Evolutionary conservation across 352 stramenopile species (phyloP).

Genomic region (Globisporangium paroecandrum): DNA sequence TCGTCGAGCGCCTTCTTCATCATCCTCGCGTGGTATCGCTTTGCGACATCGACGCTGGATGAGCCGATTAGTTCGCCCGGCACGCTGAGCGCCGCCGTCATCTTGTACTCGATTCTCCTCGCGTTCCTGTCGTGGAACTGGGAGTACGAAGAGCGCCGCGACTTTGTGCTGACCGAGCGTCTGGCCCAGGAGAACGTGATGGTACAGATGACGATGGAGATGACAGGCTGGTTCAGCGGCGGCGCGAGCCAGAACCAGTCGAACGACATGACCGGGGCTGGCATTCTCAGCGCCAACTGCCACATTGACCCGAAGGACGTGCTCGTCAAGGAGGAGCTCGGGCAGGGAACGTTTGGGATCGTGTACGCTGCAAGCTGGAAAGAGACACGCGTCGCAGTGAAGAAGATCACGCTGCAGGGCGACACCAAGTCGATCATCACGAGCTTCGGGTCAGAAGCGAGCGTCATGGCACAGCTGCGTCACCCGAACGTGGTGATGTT

Average conservation of each 20-base stretch:
- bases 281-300: constrained; percentile 74
- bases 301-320: constrained; percentile 85
- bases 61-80: constrained; percentile 60
- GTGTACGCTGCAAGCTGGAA: constrained; percentile 81
- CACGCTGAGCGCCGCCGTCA: constrained; percentile 65
- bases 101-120: constrained; percentile 79
- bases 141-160: constrained; percentile 85
- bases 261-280: constrained; percentile 35
- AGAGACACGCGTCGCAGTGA: constrained; percentile 76
- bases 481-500: constrained; percentile 89
- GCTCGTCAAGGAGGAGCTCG: constrained; percentile 73
- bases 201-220: constrained; percentile 88
- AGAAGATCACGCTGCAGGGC: constrained; percentile 80
- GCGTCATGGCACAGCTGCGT: constrained; percentile 79
- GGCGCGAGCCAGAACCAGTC: constrained; percentile 54
- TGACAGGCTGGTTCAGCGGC: constrained; percentile 85
- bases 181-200: constrained; percentile 84
- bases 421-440: constrained; percentile 82
- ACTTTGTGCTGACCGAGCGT: constrained; percentile 78
- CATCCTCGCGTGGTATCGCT: constrained; percentile 69
- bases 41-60: constrained; percentile 20
- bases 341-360: constrained; percentile 70
- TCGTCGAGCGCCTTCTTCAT: constrained; percentile 74
- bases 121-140: constrained; percentile 83
- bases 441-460: constrained; percentile 77